Conservation (phyloP, 2,329 filamentous ascomycete genomes). For the Colletotrichum sp. region DNA sequence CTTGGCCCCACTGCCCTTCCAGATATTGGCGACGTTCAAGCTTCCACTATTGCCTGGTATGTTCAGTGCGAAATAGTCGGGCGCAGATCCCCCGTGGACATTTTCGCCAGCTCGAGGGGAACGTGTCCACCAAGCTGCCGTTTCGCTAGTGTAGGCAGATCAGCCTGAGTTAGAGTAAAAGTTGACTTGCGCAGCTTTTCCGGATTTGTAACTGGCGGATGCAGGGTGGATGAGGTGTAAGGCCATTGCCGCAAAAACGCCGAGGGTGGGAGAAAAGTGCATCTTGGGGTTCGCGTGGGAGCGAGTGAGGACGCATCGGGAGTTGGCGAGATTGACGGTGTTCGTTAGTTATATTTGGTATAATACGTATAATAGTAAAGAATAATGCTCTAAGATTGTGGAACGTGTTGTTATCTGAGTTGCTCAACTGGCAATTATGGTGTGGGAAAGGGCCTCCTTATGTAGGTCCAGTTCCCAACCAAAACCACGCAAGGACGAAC, state of each 20-base stretch:
- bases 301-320: neutral
- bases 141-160: conserved; percentile 6
- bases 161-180: conserved; percentile 1
- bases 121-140: neutral
- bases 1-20: neutral
- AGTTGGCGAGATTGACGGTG: neutral
- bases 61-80: neutral
- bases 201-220: neutral
- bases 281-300: neutral
- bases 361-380: neutral
- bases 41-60: neutral
- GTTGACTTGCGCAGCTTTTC: conserved; percentile 1
- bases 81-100: neutral
- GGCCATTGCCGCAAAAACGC: neutral
- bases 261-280: neutral
- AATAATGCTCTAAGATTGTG: neutral
- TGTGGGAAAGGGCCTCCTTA: neutral
- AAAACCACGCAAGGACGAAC: neutral
- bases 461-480: neutral
- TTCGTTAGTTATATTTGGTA: too few relatives aligned
- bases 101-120: neutral
- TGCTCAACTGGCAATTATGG: neutral
- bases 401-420: neutral
- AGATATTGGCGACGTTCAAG: neutral
- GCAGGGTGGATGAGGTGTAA: neutral